phyloP scores from a whole-genome alignment of 78 protist genomes.

The Dictyostelium brefeldianum region DNA sequence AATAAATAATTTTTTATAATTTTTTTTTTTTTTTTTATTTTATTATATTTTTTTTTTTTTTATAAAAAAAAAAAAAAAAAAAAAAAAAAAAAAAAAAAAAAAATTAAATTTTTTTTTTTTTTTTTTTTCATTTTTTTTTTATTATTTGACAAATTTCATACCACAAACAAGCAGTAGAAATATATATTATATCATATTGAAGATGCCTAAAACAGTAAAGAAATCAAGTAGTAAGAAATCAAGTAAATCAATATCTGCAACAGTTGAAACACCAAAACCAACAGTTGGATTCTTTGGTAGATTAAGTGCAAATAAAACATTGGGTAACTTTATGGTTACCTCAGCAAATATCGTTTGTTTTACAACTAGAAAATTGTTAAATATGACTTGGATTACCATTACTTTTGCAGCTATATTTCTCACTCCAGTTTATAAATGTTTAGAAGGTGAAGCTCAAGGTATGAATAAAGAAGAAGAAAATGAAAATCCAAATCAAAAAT shows the following conservation, averaged over 20 bases:
- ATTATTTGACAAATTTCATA: no score
- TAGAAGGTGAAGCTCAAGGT: not conserved
- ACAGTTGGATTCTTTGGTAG: not conserved
- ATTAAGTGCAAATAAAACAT: not conserved
- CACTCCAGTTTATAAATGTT: not conserved
- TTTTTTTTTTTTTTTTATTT: no score
- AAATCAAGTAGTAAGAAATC: no score
- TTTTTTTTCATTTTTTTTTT: no score
- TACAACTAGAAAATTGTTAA: not conserved
- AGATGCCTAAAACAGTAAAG: no score
- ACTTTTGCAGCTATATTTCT: not conserved
- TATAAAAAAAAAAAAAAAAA: no score
- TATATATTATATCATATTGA: no score
- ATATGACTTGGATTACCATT: not conserved
- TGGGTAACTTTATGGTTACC: not conserved
- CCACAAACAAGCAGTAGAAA: no score
- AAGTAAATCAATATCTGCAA: not conserved
- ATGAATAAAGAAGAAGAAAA: not conserved
- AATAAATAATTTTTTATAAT: no score
- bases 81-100: no score
- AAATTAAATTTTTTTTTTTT: no score
- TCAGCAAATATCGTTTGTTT: constrained; percentile 7
- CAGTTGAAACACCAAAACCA: constrained; percentile 17
- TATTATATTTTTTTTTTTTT: no score
- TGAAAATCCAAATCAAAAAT: not conserved